Base-by-base conservation (phyloP, 2,329 filamentous ascomycete genomes). In the Hypoxylon sp. region DNA sequence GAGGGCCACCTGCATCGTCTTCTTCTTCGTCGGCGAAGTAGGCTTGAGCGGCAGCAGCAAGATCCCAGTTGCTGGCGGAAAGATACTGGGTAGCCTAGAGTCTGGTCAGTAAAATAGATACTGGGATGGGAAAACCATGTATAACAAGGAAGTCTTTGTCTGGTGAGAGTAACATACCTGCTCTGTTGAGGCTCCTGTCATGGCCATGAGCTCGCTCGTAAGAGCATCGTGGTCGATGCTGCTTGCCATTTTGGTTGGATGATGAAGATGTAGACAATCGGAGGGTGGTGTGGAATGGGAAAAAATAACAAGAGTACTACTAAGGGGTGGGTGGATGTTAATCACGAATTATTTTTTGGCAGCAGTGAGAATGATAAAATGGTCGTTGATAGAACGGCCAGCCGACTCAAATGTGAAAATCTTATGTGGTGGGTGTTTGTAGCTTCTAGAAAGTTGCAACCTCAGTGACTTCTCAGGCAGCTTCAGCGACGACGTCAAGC, bases 61-160 rank as follows among this genome's bases (percentile, higher is more conserved):
- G 81, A 74, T 94, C 86, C 90, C 92, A 94, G 70, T 86, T 81
- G 74, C 86, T 89, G 37, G 86, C 85, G 22, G 84, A 82, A 6
- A 95, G 88, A 72, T 92, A 92, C 67, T 90, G 85, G 62, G 84
- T 84, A 51, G 92, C 92, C 91, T 94, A 69, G 13, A 14, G 13
- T 2, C 29, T 52, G 46, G 64, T 72, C 59, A 72, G 66, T 37
- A 70, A 33, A 67, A 42, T 22, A 26, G 37, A 10, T 31, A 24
- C 19, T 1, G 17, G 26, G 44, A 33, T 24, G 6, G 8, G 13
- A 59, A 5, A 10, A 5, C 35, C 26, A 24, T 10, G 31, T 46
- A 8, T 13, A 29, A 13, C 10, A 33, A 42, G 47, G 42, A 42
- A 35, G 33, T 22, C 39, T 14, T 17, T 22, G 31, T 44, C 29